Evolutionary conservation across 2,329 filamentous ascomycete genomes (phyloP), one percentile per base, ranked within the genome.

Genomic region (Ophiocordyceps unilateralis): DNA sequence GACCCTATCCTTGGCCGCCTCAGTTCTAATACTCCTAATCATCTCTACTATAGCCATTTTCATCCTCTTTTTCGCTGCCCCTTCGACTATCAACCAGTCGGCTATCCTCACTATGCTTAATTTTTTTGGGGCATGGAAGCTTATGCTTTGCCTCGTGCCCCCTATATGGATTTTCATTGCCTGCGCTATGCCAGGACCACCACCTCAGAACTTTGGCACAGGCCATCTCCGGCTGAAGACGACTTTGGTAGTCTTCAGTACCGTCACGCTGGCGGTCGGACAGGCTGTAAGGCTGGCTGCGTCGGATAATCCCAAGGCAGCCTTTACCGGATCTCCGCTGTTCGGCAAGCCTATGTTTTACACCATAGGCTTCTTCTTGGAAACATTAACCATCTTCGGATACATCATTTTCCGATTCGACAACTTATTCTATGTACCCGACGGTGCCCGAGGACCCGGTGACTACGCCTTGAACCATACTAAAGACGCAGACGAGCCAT

Each of bases 321-420:
- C 55, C 4, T 51, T 52, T 9, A 48, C 15, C 20, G 14, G 7
- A 23, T 19, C n/a, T 1, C 12, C 49, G 5, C 50, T 60, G 47
- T 63, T 56, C 30, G 49, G 52, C 42, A 59, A 55, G 36, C 45
- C 53, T 2, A 54, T 54, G 0, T 61, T 64, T 42, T 64, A 64
- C 46, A 49, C 53, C 19, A 61, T 61, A 30, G 49, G 52, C 30
- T 64, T 61, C 44, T 45, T 51, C 6, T 48, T 61, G 11, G 40
- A 41, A n/a, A 21, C 28, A 1, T 8, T 41, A 8, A 34, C 40
- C 5, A 17, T 41, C 7, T 48, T 45, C 6, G 45, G 49, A 2
- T 57, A 57, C 36, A 55, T 55, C 8, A 46, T 48, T 23, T 45
- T 50, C 7, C 50, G 57, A n/a, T 46, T 59, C 17, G 56, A 59